These are phyloP conservation scores for Boletellus ananiceps DNA, from an alignment of 768 basidiomycete species.

Conservation along the genomic window DNA sequence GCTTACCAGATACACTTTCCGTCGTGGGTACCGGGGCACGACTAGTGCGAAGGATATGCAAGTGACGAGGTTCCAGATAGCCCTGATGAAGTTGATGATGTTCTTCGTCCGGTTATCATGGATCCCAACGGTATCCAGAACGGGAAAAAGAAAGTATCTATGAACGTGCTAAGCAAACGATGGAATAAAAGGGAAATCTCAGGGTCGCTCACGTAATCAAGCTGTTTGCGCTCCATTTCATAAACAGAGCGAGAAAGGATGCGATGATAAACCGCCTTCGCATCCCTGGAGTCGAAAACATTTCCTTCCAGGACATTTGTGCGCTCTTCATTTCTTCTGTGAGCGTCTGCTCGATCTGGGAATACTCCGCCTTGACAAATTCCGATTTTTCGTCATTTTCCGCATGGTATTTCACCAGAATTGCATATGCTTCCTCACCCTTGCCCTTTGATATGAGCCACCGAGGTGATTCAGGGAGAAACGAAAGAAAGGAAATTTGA, in stretches of 20 bases:
- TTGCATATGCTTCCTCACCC: constrained; percentile 41
- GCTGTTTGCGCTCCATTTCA: constrained; percentile 8
- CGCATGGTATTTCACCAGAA: constrained; percentile 55
- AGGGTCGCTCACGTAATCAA: constrained; percentile 5
- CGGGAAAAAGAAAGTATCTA: constrained; percentile 10
- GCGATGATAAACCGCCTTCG: constrained; percentile 13
- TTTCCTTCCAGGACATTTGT: neutral
- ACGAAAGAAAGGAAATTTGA: constrained; percentile 52
- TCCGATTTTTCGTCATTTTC: constrained; percentile 48
- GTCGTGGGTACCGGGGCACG: constrained; percentile 5
- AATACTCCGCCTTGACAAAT: constrained; percentile 54
- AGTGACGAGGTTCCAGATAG: constrained; percentile 6
- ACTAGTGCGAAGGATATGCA: neutral
- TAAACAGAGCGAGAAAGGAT: constrained; percentile 7
- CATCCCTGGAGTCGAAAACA: constrained; percentile 10
- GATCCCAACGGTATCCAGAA: constrained; percentile 15
- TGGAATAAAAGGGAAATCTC: too few relatives aligned
- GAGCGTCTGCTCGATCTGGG: constrained; percentile 53
- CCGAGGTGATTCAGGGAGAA: constrained; percentile 61
- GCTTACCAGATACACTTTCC: constrained; percentile 9
- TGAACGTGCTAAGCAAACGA: neutral
- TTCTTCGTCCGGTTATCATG: constrained; percentile 16
- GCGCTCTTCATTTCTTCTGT: constrained; percentile 23
- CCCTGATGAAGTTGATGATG: constrained; percentile 6
- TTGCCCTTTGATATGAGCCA: constrained; percentile 61